Evolutionary conservation across 257 asterid species (phyloP), one percentile per base, ranked within the genome.

Genomic region (Solanum sparsipilum): DNA sequence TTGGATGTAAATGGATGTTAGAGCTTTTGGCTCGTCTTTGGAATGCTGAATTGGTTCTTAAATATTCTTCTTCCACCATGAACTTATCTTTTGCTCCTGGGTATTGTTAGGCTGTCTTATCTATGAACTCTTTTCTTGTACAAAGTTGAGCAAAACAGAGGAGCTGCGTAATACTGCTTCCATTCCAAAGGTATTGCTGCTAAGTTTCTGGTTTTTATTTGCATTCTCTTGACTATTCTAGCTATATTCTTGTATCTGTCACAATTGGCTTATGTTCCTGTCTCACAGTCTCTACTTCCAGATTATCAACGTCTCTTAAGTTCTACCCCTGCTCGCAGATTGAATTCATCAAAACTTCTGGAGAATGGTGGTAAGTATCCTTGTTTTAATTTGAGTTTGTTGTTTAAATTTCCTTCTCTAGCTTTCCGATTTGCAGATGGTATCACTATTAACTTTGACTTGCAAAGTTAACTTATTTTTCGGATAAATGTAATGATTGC

Each of bases 251-350:
- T 39, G 84, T 87, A 84, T 91, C 87, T 74, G 88, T 88, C 84
- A 88, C 89, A 90, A 58, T 85, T 88, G 76, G 76, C 87, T 87
- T 86, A 87, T 89, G 87, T 90, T 89, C 90, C 86, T 92, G 85
- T 90, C 89, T 90, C 90, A 63, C 98, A 97, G 99, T 95, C 99
- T 91, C 95, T 97, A 89, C 99, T 95, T 93, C 98, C 96, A 92
- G 99, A 97, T 92, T 97, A 97, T 91, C 99, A 94, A 92, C 96
- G 98, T 86, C 99, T 97, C 89, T 89, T 97, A 95, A 93, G 98
- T 93, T 94, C 98, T 89, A 89, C 83, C 86, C 99, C 99, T 79
- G 92, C 98, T 91, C 98, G 99, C 92, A 94, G 99, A 91, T 93
- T 97, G 92, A 97, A 97, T 94, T 93, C 99, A 88, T 94, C 98